Conservation (phyloP, 2,329 filamentous ascomycete species). For the Epichloe aotearoae region DNA sequence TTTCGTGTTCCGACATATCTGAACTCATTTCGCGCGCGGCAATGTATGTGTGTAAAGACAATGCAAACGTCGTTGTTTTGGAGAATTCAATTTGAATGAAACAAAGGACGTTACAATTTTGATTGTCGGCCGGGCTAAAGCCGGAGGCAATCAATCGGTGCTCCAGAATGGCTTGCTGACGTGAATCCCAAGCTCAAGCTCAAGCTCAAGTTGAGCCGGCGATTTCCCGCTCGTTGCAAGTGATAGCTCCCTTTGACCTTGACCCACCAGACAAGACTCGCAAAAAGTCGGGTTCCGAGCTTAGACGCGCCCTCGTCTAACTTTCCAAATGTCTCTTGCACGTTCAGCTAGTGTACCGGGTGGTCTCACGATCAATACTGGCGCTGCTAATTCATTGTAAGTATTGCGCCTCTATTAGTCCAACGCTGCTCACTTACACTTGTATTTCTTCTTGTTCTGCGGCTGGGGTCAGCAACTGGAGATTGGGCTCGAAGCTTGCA, state of each 20-base stretch:
- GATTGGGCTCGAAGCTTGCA: not conserved
- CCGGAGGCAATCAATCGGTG: not conserved
- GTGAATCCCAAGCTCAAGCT: not conserved
- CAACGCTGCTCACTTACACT: not conserved
- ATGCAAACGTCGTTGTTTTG: too few relatives aligned
- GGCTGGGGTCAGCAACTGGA: not conserved
- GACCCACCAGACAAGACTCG: not conserved
- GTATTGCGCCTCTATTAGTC: slow-evolving; percentile 3
- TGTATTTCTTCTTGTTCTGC: not conserved
- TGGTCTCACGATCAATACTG: slow-evolving; percentile 51
- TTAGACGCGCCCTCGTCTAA: slow-evolving; percentile 4
- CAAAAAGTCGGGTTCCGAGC: slow-evolving; percentile 3
- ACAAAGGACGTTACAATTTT: too few relatives aligned
- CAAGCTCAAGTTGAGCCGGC: slow-evolving; percentile 12
- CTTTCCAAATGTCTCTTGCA: slow-evolving; percentile 31
- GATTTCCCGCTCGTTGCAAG: slow-evolving; percentile 15
- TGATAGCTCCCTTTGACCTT: not conserved
- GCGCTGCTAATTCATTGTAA: slow-evolving; percentile 39
- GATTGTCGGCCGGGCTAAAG: too few relatives aligned
- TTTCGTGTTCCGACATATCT: slow-evolving; percentile 20
- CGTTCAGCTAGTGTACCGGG: slow-evolving; percentile 47
- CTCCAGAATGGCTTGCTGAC: not conserved
- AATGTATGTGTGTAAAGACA: too few relatives aligned
- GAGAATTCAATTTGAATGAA: too few relatives aligned
- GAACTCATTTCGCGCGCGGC: slow-evolving; percentile 1